A percentile compares a stretch with the other conserved stretches of the same genome.
Evolutionary conservation across 73 alveolate genomes (phyloP).

Genomic region (Paramecium biaurelia): DNA sequence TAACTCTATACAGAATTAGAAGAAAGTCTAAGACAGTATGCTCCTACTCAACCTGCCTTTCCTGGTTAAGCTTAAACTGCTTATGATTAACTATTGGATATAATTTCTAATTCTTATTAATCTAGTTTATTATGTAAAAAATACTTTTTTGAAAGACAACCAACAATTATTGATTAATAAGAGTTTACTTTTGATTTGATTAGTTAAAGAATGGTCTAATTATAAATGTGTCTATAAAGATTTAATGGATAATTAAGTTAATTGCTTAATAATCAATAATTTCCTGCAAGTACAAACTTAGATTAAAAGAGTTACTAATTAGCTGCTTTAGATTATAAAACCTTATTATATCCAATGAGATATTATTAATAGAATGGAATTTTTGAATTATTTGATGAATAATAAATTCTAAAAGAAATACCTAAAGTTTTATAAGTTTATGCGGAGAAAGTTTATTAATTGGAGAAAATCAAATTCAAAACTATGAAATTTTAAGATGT

Average conservation of each 20-base stretch:
- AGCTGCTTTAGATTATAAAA: neutral
- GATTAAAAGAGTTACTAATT: neutral
- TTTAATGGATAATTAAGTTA: neutral
- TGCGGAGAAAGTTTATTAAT: neutral
- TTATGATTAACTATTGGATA: neutral
- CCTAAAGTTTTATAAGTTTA: neutral
- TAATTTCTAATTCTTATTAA: neutral
- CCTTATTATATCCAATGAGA: neutral
- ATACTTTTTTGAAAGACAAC: conserved; percentile 18
- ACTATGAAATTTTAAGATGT: neutral
- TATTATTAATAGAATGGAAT: neutral
- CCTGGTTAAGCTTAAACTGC: neutral
- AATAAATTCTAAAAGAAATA: neutral
- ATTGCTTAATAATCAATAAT: neutral
- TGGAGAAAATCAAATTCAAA: neutral
- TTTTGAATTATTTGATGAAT: conserved; percentile 7
- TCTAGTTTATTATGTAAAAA: neutral
- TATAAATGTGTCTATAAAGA: neutral
- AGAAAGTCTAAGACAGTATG: neutral
- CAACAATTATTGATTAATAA: neutral
- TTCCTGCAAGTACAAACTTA: neutral
- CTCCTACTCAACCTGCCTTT: neutral
- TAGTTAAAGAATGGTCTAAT: neutral
- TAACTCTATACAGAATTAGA: neutral
- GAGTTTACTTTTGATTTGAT: neutral